A percentile compares a stretch with the other conserved stretches of the same genome.
These are phyloP conservation scores for Drosera capensis DNA, from an alignment of 148 eudicot species.

Conservation along the genomic window DNA sequence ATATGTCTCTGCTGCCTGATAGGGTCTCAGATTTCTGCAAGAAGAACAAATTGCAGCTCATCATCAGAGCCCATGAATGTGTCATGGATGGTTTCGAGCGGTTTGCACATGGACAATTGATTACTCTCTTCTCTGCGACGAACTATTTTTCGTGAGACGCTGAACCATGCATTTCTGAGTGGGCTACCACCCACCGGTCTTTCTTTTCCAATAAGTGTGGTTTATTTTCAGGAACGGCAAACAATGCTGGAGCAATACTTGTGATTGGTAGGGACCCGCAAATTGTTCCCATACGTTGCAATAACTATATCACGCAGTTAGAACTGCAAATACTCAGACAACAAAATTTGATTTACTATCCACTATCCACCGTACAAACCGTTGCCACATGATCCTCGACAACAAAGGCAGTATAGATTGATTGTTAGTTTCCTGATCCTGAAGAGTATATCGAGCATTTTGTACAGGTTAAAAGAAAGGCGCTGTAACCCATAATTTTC, in stretches of 20 bases:
- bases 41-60: constrained; percentile 78
- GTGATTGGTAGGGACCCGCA: constrained; percentile 95
- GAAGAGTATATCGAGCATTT: no score
- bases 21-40: constrained; percentile 87
- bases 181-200: constrained; percentile 1
- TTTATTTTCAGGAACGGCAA: constrained; percentile 62
- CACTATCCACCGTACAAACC: no score
- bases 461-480: no score
- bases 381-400: no score
- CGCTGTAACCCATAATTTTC: no score
- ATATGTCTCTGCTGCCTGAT: constrained; percentile 93
- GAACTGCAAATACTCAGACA: no score
- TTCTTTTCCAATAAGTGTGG: constrained; percentile 13
- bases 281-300: no score
- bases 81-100: constrained; percentile 98
- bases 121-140: constrained; percentile 95
- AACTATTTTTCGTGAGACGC: constrained; percentile 99
- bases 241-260: constrained; percentile 96
- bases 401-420: no score
- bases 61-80: constrained; percentile 94
- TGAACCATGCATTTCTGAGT: no score
- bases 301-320: no score
- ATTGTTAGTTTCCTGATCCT: no score
- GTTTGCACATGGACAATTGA: constrained; percentile 94
- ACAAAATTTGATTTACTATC: no score